These are phyloP conservation scores for Xylaria palmicola DNA, from an alignment of 495 filamentous ascomycete genomes.

Conservation along the genomic window DNA sequence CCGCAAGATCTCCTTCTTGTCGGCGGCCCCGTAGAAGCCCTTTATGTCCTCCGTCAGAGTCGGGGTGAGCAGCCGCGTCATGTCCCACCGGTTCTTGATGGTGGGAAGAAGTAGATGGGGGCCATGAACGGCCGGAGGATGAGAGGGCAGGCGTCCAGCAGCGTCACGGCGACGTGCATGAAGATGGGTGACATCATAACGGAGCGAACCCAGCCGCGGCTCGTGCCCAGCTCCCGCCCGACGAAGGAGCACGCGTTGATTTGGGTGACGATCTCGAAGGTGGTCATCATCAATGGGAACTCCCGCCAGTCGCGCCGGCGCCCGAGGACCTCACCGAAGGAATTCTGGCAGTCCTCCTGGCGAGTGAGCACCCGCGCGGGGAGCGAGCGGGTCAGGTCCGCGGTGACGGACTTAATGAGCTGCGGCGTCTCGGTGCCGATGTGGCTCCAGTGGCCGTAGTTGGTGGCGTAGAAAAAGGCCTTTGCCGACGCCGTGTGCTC, in stretches of 20 bases:
- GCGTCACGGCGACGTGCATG: constrained; percentile 5
- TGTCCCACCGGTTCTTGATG: neutral
- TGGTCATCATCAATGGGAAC: neutral
- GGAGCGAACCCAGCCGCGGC: neutral
- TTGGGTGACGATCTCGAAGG: neutral
- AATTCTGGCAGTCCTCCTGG: neutral
- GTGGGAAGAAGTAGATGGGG: neutral
- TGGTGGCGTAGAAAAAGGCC: neutral
- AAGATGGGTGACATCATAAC: constrained; percentile 1
- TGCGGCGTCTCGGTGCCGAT: neutral
- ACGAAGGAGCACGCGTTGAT: neutral
- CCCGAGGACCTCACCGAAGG: neutral
- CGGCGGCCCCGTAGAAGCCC: neutral
- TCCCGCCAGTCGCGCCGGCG: neutral
- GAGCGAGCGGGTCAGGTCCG: neutral
- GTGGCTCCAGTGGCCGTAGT: neutral
- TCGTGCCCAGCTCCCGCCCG: neutral
- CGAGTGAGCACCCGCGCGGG: neutral
- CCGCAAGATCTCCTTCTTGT: neutral
- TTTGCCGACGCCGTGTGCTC: neutral
- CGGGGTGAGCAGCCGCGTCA: neutral
- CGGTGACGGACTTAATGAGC: neutral
- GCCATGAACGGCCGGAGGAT: neutral
- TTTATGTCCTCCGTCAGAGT: neutral
- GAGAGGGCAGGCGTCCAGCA: neutral